phyloP scores from a whole-genome alignment of 352 stramenopile genomes.

The Pythium plurisporium region DNA sequence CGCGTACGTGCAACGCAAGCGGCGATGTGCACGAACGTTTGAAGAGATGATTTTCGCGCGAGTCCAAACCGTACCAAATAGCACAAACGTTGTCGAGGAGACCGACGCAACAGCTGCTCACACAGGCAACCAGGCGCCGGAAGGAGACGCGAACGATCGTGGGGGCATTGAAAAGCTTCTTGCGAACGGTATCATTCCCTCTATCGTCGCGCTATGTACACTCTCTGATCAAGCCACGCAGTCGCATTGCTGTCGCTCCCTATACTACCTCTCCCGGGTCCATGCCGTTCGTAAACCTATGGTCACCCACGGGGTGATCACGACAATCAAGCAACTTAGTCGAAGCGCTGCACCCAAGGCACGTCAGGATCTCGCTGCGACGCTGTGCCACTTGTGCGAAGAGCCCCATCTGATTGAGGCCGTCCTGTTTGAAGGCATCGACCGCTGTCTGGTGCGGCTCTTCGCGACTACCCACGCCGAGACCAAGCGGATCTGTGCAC shows the following conservation, averaged over 20 bases:
- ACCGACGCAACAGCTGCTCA: background rate
- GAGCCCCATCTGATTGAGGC: slow-evolving; percentile 47
- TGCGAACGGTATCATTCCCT: slow-evolving; percentile 64
- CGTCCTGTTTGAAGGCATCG: slow-evolving; percentile 66
- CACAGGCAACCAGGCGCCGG: background rate
- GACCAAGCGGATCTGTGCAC: slow-evolving; percentile 64
- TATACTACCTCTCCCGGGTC: slow-evolving; percentile 57
- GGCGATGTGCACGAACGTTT: slow-evolving; percentile 70
- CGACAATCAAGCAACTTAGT: slow-evolving; percentile 39
- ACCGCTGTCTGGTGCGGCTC: slow-evolving; percentile 50
- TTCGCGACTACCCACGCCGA: slow-evolving; percentile 40
- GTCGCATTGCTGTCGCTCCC: slow-evolving; percentile 55
- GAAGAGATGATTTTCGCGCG: slow-evolving; percentile 66
- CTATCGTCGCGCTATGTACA: slow-evolving; percentile 39
- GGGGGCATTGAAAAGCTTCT: slow-evolving; percentile 37
- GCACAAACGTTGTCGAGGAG: background rate
- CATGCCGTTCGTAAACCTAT: slow-evolving; percentile 44
- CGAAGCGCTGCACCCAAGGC: slow-evolving; percentile 27
- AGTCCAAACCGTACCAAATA: background rate
- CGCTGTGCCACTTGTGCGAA: slow-evolving; percentile 61
- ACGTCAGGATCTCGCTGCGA: slow-evolving; percentile 62
- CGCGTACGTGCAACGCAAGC: slow-evolving; percentile 46
- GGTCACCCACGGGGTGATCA: slow-evolving; percentile 45
- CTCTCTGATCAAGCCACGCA: slow-evolving; percentile 49
- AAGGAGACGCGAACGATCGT: background rate